Percentiles rank a stretch among this genome's conserved stretches.
Evolutionary conservation across 129 eudicot species (phyloP).

Genomic region (Chrysanthemum seticuspe): DNA sequence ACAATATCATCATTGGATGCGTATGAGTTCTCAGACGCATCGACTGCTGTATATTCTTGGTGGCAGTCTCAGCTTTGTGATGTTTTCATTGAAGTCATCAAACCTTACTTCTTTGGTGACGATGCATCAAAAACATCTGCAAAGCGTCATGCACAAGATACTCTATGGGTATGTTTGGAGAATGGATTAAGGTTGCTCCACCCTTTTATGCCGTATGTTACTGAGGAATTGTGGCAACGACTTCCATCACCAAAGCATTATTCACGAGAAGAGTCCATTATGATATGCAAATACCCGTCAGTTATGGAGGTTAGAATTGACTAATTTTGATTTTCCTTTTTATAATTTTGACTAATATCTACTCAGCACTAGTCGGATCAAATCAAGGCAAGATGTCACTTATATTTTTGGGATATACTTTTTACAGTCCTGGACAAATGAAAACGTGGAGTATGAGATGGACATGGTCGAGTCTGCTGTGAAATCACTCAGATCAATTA

Average conservation of each 20-base stretch:
- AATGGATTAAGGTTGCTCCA: slow-evolving; percentile 79
- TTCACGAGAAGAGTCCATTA: slow-evolving; percentile 67
- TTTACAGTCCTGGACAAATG: slow-evolving; percentile 74
- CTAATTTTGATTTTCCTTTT: not conserved
- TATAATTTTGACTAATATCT: not conserved
- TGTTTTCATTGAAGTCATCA: slow-evolving; percentile 77
- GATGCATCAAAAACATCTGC: slow-evolving; percentile 45
- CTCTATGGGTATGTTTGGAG: slow-evolving; percentile 85
- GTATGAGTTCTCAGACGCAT: slow-evolving; percentile 86
- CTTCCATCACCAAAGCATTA: slow-evolving; percentile 66
- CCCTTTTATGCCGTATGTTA: slow-evolving; percentile 94
- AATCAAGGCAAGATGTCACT: not conserved
- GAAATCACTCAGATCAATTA: slow-evolving; percentile 67
- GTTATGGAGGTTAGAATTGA: slow-evolving; percentile 50
- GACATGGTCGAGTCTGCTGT: slow-evolving; percentile 64
- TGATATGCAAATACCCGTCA: slow-evolving; percentile 76
- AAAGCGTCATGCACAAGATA: slow-evolving; percentile 66
- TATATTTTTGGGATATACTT: not conserved
- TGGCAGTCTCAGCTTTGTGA: slow-evolving; percentile 93
- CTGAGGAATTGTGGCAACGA: slow-evolving; percentile 96
- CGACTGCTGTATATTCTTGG: slow-evolving; percentile 84
- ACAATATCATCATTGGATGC: slow-evolving; percentile 66
- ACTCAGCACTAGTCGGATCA: slow-evolving; percentile 10
- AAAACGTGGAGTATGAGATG: slow-evolving; percentile 67
- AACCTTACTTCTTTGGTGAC: slow-evolving; percentile 69